A percentile compares a stretch with the other conserved stretches of the same genome.
phyloP scores from a whole-genome alignment of 306 rosid species.

The Quercus glauca region DNA sequence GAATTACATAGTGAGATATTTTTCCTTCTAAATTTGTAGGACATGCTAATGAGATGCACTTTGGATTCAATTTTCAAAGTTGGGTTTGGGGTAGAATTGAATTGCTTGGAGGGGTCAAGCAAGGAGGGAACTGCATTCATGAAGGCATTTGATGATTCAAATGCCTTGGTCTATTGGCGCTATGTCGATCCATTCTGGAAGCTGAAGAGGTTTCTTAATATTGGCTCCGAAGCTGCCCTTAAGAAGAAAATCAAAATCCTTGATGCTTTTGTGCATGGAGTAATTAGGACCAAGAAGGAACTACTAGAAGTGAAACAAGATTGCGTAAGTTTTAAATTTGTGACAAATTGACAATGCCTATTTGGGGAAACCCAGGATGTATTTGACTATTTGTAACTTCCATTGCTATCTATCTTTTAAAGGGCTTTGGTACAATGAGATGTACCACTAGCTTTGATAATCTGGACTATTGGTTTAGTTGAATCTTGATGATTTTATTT shows the following conservation, averaged over 20 bases:
- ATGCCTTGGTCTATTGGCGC: slow-evolving; percentile 56
- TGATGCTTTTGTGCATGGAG: slow-evolving; percentile 44
- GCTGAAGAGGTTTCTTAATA: slow-evolving; percentile 54
- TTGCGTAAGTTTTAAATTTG: slow-evolving; percentile 36
- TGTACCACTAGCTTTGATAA: not conserved
- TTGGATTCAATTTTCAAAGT: slow-evolving; percentile 84
- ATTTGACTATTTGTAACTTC: too few relatives aligned
- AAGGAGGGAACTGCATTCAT: slow-evolving; percentile 54
- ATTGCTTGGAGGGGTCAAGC: slow-evolving; percentile 64
- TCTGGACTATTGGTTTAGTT: not conserved
- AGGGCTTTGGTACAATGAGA: too few relatives aligned
- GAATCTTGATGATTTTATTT: slow-evolving; percentile 1
- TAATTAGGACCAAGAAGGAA: slow-evolving; percentile 48
- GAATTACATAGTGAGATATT: not conserved
- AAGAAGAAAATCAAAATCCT: slow-evolving; percentile 43
- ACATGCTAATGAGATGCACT: slow-evolving; percentile 58
- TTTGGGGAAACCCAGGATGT: too few relatives aligned
- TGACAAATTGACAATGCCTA: too few relatives aligned
- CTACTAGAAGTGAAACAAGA: slow-evolving; percentile 28
- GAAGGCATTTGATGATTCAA: slow-evolving; percentile 77
- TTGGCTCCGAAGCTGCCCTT: slow-evolving; percentile 64
- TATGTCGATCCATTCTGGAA: slow-evolving; percentile 72
- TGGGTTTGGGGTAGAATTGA: slow-evolving; percentile 83
- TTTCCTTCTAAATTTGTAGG: slow-evolving; percentile 30
- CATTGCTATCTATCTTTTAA: too few relatives aligned